These are phyloP conservation scores for Rhynchospora pubera DNA, from an alignment of 176 grass and related monocot genomes.

Conservation along the genomic window DNA sequence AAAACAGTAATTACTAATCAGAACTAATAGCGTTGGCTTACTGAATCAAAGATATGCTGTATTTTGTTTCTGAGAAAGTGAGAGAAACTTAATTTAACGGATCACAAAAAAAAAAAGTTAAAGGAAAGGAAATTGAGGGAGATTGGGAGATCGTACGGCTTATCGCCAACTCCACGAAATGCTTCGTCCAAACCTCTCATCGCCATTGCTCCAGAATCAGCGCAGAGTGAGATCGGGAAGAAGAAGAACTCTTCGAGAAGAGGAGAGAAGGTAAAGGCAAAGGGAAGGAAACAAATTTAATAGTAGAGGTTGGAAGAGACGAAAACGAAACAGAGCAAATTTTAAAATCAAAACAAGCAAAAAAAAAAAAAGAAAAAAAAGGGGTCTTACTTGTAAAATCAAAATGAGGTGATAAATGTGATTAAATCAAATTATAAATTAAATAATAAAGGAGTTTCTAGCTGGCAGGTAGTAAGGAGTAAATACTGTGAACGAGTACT, in stretches of 20 bases:
- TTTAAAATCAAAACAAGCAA: background rate
- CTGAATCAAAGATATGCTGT: slow-evolving; percentile 1
- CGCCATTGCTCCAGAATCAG: slow-evolving; percentile 5
- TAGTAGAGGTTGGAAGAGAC: background rate
- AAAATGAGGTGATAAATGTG: background rate
- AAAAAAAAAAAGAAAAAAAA: background rate
- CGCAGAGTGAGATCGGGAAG: background rate
- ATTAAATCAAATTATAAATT: background rate
- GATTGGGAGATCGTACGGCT: slow-evolving; percentile 26
- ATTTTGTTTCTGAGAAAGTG: slow-evolving; percentile 20
- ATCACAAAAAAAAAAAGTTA: background rate
- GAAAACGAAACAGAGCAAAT: background rate
- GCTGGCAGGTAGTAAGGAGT: background rate
- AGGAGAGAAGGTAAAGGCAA: background rate
- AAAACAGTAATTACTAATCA: background rate
- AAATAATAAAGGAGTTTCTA: background rate
- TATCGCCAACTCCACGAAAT: slow-evolving; percentile 62
- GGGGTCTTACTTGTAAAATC: background rate
- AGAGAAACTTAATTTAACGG: slow-evolving; percentile 1
- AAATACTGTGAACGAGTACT: background rate
- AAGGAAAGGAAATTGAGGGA: background rate
- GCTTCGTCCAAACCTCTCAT: slow-evolving; percentile 74
- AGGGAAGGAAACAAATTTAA: background rate
- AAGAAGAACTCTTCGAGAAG: background rate
- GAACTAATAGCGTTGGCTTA: background rate